Percentiles rank a stretch among this genome's conserved stretches.
phyloP scores from a whole-genome alignment of 345 rosid genomes.

The Conringia planisiliqua region DNA sequence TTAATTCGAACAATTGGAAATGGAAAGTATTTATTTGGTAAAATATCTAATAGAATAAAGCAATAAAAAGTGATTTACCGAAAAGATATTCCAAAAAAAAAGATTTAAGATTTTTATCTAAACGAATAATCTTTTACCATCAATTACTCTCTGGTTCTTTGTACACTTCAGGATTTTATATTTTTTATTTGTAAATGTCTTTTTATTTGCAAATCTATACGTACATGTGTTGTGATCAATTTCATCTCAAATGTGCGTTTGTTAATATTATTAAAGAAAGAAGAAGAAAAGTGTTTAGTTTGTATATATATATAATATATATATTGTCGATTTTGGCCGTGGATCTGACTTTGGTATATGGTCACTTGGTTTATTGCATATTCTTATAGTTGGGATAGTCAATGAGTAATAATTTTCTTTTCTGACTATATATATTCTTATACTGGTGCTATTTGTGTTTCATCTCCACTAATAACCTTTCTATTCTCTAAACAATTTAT shows the following conservation, averaged over 20 bases:
- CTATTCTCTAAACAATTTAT: background rate
- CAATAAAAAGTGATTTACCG: background rate
- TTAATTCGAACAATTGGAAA: background rate
- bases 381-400: slow-evolving; percentile 34
- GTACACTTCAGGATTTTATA: background rate
- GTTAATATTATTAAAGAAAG: background rate
- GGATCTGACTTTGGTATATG: slow-evolving; percentile 23
- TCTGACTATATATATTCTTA: slow-evolving; percentile 20
- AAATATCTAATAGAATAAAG: slow-evolving; percentile 2
- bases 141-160: background rate
- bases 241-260: background rate
- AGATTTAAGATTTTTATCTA: background rate
- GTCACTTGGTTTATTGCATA: slow-evolving; percentile 13
- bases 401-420: slow-evolving; percentile 27
- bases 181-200: background rate
- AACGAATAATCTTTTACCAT: slow-evolving; percentile 7
- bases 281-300: background rate
- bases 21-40: background rate
- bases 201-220: background rate
- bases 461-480: slow-evolving; percentile 5
- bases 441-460: slow-evolving; percentile 7
- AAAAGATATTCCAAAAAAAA: slow-evolving; percentile 2
- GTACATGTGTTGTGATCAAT: background rate
- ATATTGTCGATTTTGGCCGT: background rate
- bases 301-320: background rate